Evolutionary conservation across 2,329 filamentous ascomycete genomes (phyloP).

Genomic region (Dryadomyces quercivorus): DNA sequence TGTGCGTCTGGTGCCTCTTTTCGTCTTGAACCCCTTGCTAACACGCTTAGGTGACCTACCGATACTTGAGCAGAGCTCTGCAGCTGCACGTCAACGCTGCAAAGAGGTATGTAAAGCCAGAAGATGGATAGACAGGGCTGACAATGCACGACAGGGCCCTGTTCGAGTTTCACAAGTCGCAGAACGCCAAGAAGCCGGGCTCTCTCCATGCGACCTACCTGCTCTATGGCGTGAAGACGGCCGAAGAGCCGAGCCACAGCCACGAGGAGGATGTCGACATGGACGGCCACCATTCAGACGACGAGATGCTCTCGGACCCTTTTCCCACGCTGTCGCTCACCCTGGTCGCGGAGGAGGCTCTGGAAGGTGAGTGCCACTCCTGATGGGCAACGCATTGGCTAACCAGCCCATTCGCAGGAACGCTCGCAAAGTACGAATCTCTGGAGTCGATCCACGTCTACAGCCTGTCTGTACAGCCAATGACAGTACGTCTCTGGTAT

Average conservation of each 20-base stretch:
- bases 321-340: conserved; percentile 47
- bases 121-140: neutral
- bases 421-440: conserved; percentile 55
- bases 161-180: conserved; percentile 69
- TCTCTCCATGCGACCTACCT: conserved; percentile 90
- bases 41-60: conserved; percentile 64
- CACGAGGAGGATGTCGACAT: conserved; percentile 57
- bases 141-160: conserved; percentile 50
- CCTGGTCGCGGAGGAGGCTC: conserved; percentile 58
- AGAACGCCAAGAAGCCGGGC: conserved; percentile 62
- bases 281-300: conserved; percentile 51
- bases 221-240: conserved; percentile 55
- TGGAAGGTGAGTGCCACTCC: conserved; percentile 41
- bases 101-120: conserved; percentile 57
- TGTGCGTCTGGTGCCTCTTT: conserved; percentile 30
- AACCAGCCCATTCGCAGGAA: conserved; percentile 30
- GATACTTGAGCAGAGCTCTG: conserved; percentile 67
- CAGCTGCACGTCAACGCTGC: conserved; percentile 77
- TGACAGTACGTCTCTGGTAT: conserved; percentile 38
- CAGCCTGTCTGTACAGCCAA: conserved; percentile 59
- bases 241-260: conserved; percentile 16
- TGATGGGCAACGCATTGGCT: neutral
- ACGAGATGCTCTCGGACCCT: conserved; percentile 34
- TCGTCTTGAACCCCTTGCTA: neutral
- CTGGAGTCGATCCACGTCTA: conserved; percentile 78